Evolutionary conservation across 352 stramenopile genomes (phyloP), one percentile per base, ranked within the genome.

Genomic region (Phytophthora constricta): DNA sequence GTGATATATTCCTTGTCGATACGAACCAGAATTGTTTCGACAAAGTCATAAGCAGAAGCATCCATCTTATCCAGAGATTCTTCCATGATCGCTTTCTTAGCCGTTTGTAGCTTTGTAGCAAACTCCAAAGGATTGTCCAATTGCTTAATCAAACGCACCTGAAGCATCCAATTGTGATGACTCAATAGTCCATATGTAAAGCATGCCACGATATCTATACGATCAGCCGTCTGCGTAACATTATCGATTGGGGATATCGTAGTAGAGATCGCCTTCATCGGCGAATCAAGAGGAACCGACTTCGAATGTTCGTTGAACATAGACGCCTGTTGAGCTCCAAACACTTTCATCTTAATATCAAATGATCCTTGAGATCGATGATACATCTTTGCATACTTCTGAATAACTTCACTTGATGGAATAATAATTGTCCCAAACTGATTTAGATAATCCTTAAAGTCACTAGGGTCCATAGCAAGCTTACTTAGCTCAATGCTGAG

Each of bases 401-500:
- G 31, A 7, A 39, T 13, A 39, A 7, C 13, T 13, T 39, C 31
- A 39, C 31, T 39, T 13, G 31, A 7, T 13, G 31, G 31, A 39
- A 13, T 39, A 39, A 13, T 13, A 13, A 39, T 13, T 13, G 31
- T 13, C 7, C 13, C 31, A 13, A 39, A 39, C 7, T 7, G 7
- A 13, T 39, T 13, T 13, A 39, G 17, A 19, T 49, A 49, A 7
- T 10, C 8, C 5, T 19, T 8, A 7, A 49, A 7, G 7, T 49
- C 42, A 49, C 7, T 10, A n/a, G 42, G 42, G 42, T 25, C 20
- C 42, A 49, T 49, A 8, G 17, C 42, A 8, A 26, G 42, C 17
- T 49, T 49, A 49, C 42, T 49, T 10, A 49, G 20, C 42, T 49
- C 42, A 19, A 49, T 16, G 17, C 17, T 26, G 20, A 49, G 42